phyloP scores from a whole-genome alignment of 441 rosid species.

The Sinapis alba region DNA sequence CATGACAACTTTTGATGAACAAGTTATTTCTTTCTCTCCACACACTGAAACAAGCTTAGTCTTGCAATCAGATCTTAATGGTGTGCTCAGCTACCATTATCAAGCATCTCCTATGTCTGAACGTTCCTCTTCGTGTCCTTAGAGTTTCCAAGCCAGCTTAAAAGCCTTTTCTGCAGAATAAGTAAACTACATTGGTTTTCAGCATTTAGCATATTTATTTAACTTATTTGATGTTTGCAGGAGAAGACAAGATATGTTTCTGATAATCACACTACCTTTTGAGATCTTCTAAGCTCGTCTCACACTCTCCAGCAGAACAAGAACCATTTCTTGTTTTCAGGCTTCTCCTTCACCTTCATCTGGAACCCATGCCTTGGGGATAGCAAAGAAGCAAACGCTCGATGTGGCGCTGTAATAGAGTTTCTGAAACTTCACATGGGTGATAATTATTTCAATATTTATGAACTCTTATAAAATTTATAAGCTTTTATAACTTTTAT shows the following conservation, averaged over 20 bases:
- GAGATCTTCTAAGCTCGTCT: conserved; percentile 64
- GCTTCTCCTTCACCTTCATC: conserved; percentile 65
- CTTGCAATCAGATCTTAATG: conserved; percentile 26
- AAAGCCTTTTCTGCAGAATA: conserved; percentile 52
- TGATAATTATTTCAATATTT: too few species aligned
- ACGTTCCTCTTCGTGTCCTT: conserved; percentile 41
- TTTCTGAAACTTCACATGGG: conserved; percentile 58
- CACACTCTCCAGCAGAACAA: conserved; percentile 34
- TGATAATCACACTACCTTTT: conserved; percentile 54
- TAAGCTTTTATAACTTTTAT: too few species aligned
- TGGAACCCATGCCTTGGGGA: conserved; percentile 45
- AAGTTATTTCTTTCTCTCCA: too few species aligned
- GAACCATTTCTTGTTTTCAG: conserved; percentile 37
- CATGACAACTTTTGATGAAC: conserved; percentile 68
- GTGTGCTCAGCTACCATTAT: conserved; percentile 34
- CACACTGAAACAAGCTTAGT: conserved; percentile 30
- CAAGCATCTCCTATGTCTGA: conserved; percentile 51
- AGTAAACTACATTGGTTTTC: conserved; percentile 19
- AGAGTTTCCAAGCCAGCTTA: too few species aligned
- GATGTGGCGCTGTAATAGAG: conserved; percentile 49
- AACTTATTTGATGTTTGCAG: conserved; percentile 44
- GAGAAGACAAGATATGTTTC: conserved; percentile 44
- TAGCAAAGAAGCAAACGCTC: conserved; percentile 50
- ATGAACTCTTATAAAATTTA: too few species aligned
- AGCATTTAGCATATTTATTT: too few species aligned